A percentile compares a stretch with the other conserved stretches of the same genome.
phyloP scores from a whole-genome alignment of 345 rosid genomes.

The Ceriops zippeliana region DNA sequence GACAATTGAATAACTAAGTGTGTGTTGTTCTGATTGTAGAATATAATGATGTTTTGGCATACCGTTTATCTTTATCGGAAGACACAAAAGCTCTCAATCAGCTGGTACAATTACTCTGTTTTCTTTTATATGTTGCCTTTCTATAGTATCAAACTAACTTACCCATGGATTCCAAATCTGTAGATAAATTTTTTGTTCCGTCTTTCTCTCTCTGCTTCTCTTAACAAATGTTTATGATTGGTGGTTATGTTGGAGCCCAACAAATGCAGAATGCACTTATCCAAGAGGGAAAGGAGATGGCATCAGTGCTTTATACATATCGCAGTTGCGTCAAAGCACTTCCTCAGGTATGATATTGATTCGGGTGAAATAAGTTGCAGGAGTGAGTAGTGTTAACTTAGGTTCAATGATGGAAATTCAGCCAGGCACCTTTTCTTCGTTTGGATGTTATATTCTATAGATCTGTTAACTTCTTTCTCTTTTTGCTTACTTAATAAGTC shows the following conservation, averaged over 20 bases:
- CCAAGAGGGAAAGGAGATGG: conserved; percentile 97
- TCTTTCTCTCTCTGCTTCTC: background rate
- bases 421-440: background rate
- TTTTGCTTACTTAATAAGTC: background rate
- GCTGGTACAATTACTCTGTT: conserved; percentile 47
- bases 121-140: conserved; percentile 6
- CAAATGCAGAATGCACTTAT: conserved; percentile 71
- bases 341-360: conserved; percentile 66
- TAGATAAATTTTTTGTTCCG: background rate
- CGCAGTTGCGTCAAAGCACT: conserved; percentile 99
- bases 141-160: background rate
- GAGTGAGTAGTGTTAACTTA: background rate
- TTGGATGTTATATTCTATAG: background rate
- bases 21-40: conserved; percentile 40
- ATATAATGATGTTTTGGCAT: conserved; percentile 89
- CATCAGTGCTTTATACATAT: conserved; percentile 91
- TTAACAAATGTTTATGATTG: background rate
- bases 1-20: background rate
- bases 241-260: conserved; percentile 6
- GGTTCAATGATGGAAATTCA: background rate
- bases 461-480: background rate
- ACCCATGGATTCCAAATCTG: too few species aligned
- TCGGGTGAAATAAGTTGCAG: background rate
- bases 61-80: conserved; percentile 86
- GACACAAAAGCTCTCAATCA: conserved; percentile 98